phyloP scores from a whole-genome alignment of 2,329 filamentous ascomycete genomes.

The Pestalotiopsis sp. region DNA sequence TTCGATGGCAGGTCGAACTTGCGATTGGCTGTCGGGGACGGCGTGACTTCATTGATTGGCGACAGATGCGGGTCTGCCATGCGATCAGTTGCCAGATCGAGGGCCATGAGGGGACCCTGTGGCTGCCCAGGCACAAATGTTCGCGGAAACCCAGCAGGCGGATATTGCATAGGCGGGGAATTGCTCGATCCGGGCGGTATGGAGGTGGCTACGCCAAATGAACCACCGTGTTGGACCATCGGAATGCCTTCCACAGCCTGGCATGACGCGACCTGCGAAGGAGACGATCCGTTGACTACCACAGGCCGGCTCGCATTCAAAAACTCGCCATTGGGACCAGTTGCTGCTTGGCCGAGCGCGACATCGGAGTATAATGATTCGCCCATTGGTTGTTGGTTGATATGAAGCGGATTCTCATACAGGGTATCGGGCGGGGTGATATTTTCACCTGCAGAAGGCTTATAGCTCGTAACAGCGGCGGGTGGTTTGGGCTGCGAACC shows the following conservation, averaged over 20 bases:
- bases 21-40: constrained; percentile 65
- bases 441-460: constrained; percentile 29
- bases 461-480: constrained; percentile 28
- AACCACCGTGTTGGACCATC: constrained; percentile 23
- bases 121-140: constrained; percentile 40
- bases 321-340: constrained; percentile 25
- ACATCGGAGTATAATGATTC: constrained; percentile 16
- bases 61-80: constrained; percentile 60
- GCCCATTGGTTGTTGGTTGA: constrained; percentile 32
- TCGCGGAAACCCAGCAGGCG: constrained; percentile 19
- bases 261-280: background rate
- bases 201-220: constrained; percentile 22
- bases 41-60: constrained; percentile 74
- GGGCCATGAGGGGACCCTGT: constrained; percentile 52
- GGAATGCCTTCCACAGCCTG: background rate
- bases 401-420: constrained; percentile 41
- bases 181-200: constrained; percentile 21
- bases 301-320: constrained; percentile 46
- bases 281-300: constrained; percentile 52
- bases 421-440: constrained; percentile 28
- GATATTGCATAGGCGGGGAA: constrained; percentile 17
- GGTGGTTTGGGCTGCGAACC: constrained; percentile 38
- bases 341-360: constrained; percentile 20
- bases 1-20: constrained; percentile 48
- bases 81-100: constrained; percentile 56